Conservation (phyloP, 2,329 filamentous ascomycete species). For the Claviceps sp. region DNA sequence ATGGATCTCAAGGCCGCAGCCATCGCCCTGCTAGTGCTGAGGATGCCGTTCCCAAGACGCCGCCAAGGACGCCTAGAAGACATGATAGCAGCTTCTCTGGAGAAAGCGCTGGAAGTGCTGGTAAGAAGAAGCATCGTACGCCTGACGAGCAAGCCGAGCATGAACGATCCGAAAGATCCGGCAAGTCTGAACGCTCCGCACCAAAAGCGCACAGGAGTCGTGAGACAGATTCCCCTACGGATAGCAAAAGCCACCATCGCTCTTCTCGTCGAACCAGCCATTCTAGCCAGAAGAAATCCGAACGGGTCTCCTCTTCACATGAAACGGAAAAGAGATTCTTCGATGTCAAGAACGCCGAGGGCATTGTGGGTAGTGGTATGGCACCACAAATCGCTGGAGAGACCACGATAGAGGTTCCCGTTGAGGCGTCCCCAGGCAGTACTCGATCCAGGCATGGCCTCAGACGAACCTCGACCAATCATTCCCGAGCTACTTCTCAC, state of each 20-base stretch:
- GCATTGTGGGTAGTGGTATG: slow-evolving; percentile 15
- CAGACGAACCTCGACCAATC: slow-evolving; percentile 17
- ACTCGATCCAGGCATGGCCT: slow-evolving; percentile 15
- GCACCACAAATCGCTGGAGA: slow-evolving; percentile 13
- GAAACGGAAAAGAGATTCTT: slow-evolving; percentile 28
- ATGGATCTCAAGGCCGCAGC: slow-evolving; percentile 17
- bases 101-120: slow-evolving; percentile 24
- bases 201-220: slow-evolving; percentile 16
- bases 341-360: slow-evolving; percentile 25
- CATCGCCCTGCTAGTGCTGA: slow-evolving; percentile 25
- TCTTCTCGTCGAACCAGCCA: slow-evolving; percentile 30
- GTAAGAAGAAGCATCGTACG: slow-evolving; percentile 23
- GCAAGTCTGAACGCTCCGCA: slow-evolving; percentile 6
- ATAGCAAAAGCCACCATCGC: slow-evolving; percentile 19
- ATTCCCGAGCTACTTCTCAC: slow-evolving; percentile 9
- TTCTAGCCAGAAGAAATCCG: slow-evolving; percentile 20
- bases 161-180: slow-evolving; percentile 24
- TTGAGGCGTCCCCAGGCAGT: background rate
- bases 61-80: slow-evolving; percentile 26
- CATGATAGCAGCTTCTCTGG: slow-evolving; percentile 33
- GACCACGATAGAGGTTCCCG: slow-evolving; percentile 4
- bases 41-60: slow-evolving; percentile 20
- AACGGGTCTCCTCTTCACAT: slow-evolving; percentile 15
- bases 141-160: slow-evolving; percentile 37
- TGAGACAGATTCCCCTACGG: slow-evolving; percentile 19